phyloP scores from a whole-genome alignment of 345 rosid species.

The Lumnitzera littorea region DNA sequence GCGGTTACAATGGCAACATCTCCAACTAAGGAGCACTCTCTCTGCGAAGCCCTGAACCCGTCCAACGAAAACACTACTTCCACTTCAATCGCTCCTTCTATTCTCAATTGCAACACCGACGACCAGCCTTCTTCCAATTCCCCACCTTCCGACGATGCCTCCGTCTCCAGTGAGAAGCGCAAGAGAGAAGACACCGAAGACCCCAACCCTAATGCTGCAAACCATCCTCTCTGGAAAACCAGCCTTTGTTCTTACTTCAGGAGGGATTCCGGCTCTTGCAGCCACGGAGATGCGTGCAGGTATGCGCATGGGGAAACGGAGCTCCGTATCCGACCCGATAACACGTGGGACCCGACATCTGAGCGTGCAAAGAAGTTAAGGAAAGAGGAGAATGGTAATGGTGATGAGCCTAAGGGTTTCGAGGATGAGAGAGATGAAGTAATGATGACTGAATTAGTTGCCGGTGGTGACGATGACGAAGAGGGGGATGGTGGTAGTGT shows the following conservation, averaged over 20 bases:
- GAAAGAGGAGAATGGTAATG: slow-evolving; percentile 23
- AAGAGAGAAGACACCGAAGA: slow-evolving; percentile 39
- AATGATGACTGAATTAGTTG: slow-evolving; percentile 55
- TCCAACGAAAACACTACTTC: no score
- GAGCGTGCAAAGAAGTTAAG: slow-evolving; percentile 63
- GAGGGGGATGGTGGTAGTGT: slow-evolving; percentile 34
- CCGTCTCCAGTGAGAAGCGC: slow-evolving; percentile 45
- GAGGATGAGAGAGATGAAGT: slow-evolving; percentile 22
- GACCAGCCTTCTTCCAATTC: slow-evolving; percentile 7
- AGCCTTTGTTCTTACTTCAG: slow-evolving; percentile 88
- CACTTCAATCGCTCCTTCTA: no score
- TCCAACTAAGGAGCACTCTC: no score
- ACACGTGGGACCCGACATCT: slow-evolving; percentile 96
- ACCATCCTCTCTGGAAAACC: slow-evolving; percentile 51
- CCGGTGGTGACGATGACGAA: slow-evolving; percentile 22
- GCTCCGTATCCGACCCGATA: slow-evolving; percentile 68
- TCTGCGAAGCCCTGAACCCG: no score
- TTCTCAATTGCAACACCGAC: no score
- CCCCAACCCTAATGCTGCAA: slow-evolving; percentile 15
- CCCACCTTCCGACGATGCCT: slow-evolving; percentile 15
- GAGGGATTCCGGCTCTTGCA: slow-evolving; percentile 43
- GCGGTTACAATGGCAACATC: no score
- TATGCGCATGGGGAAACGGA: slow-evolving; percentile 89
- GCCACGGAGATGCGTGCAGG: slow-evolving; percentile 67
- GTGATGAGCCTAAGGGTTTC: slow-evolving; percentile 8